phyloP scores from a whole-genome alignment of 805 yeast species.

The Kuraishia piskuri region DNA sequence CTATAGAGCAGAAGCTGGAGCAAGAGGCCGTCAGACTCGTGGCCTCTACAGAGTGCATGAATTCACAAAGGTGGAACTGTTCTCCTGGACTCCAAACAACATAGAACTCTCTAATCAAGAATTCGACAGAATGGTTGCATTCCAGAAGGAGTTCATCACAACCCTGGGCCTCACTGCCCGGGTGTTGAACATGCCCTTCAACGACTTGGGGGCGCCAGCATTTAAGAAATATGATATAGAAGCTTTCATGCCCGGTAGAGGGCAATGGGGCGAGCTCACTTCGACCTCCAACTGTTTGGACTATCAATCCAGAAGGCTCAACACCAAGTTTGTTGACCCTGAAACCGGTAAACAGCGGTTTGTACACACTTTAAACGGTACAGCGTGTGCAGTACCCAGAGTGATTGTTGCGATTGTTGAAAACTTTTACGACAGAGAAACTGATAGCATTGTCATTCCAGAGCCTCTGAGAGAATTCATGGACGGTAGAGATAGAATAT shows the following conservation, averaged over 20 bases:
- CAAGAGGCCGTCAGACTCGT: conserved; percentile 85
- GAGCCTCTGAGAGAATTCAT: conserved; percentile 58
- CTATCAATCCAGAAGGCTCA: conserved; percentile 78
- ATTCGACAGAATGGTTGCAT: conserved; percentile 48
- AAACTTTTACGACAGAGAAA: conserved; percentile 59
- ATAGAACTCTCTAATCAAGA: conserved; percentile 30
- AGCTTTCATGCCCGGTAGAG: conserved; percentile 98
- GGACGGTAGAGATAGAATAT: conserved; percentile 47
- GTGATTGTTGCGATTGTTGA: conserved; percentile 86
- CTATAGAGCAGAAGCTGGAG: conserved; percentile 95
- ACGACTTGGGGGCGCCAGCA: conserved; percentile 93
- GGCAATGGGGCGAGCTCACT: conserved; percentile 71
- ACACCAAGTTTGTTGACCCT: conserved; percentile 42
- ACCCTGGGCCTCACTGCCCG: conserved; percentile 74
- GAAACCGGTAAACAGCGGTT: conserved; percentile 29
- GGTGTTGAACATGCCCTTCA: conserved; percentile 80
- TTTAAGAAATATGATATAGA: conserved; percentile 87
- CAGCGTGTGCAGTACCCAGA: conserved; percentile 93
- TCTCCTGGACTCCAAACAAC: conserved; percentile 52
- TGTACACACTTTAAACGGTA: conserved; percentile 86
- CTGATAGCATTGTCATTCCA: conserved; percentile 54
- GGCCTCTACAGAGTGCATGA: conserved; percentile 95
- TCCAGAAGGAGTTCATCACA: conserved; percentile 57
- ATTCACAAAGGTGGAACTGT: conserved; percentile 89
- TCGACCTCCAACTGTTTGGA: conserved; percentile 91